phyloP scores from a whole-genome alignment of 108 stramenopile genomes.

The Skeletonema potamos region DNA sequence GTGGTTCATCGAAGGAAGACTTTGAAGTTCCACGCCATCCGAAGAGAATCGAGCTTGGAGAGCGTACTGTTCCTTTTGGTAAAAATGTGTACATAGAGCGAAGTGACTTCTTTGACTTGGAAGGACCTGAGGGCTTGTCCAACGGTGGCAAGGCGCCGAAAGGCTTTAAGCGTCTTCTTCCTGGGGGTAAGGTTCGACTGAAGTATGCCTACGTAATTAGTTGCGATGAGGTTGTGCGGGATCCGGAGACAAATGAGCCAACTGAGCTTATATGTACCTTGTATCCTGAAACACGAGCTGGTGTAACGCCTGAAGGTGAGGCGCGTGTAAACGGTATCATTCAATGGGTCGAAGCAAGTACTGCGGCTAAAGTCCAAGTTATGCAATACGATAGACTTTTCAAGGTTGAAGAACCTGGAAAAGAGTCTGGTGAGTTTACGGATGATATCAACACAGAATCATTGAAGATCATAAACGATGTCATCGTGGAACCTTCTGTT shows the following conservation, averaged over 20 bases:
- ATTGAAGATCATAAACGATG: constrained; percentile 60
- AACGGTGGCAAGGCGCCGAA: constrained; percentile 70
- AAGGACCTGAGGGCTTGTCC: constrained; percentile 72
- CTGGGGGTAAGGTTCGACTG: constrained; percentile 75
- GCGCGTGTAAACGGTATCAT: constrained; percentile 88
- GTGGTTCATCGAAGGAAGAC: constrained; percentile 54
- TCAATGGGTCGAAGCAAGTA: constrained; percentile 88
- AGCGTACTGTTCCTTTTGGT: constrained; percentile 81
- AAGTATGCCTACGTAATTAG: constrained; percentile 88
- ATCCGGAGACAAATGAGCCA: constrained; percentile 68
- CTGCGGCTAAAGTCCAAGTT: constrained; percentile 59
- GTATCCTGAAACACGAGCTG: constrained; percentile 81
- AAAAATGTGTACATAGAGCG: constrained; percentile 81
- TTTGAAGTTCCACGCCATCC: constrained; percentile 84
- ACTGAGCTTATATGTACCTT: constrained; percentile 74
- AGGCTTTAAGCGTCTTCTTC: constrained; percentile 87
- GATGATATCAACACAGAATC: constrained; percentile 84
- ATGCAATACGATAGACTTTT: constrained; percentile 91
- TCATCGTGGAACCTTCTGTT: constrained; percentile 81
- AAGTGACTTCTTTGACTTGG: constrained; percentile 86
- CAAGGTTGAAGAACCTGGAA: constrained; percentile 78
- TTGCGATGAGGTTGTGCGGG: constrained; percentile 83
- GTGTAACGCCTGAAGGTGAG: constrained; percentile 80
- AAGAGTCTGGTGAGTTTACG: constrained; percentile 75
- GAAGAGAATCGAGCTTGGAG: constrained; percentile 71